These are phyloP conservation scores for Phytophthora ohioensis DNA, from an alignment of 352 stramenopile species.

Conservation along the genomic window DNA sequence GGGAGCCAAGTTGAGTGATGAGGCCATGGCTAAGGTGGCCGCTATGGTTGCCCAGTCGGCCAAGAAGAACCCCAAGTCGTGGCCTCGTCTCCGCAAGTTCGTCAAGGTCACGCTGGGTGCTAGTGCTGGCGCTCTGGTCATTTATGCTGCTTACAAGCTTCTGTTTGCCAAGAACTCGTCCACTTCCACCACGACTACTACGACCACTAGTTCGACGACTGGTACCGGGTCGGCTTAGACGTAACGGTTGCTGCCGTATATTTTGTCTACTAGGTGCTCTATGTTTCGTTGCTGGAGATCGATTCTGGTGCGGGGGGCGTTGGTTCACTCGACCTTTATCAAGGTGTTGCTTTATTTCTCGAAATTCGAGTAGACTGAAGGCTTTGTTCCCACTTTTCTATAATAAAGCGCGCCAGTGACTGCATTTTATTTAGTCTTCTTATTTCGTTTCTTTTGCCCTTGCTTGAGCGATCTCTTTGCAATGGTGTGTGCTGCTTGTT, in stretches of 20 bases:
- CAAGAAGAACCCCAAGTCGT: slow-evolving; percentile 5
- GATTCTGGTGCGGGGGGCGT: too few species aligned
- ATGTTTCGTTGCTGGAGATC: too few species aligned
- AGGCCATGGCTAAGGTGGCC: background rate
- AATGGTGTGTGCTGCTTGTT: too few species aligned
- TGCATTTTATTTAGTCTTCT: background rate
- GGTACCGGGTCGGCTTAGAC: background rate
- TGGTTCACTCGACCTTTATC: too few species aligned
- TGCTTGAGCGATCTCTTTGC: too few species aligned
- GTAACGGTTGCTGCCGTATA: too few species aligned
- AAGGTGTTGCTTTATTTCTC: too few species aligned
- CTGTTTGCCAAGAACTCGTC: background rate
- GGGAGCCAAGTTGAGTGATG: background rate
- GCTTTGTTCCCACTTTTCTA: background rate
- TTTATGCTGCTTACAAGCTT: slow-evolving; percentile 5
- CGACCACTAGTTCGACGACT: background rate
- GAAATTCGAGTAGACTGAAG: background rate
- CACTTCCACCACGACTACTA: background rate
- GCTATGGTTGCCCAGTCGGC: background rate
- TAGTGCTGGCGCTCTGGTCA: background rate
- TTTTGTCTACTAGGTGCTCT: too few species aligned
- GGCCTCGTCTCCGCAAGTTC: slow-evolving; percentile 2
- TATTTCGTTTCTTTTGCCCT: too few species aligned
- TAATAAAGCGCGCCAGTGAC: background rate
- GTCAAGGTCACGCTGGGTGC: background rate